Base-by-base conservation (phyloP, 768 basidiomycete genomes). In the Phaeolepiota aurea region DNA sequence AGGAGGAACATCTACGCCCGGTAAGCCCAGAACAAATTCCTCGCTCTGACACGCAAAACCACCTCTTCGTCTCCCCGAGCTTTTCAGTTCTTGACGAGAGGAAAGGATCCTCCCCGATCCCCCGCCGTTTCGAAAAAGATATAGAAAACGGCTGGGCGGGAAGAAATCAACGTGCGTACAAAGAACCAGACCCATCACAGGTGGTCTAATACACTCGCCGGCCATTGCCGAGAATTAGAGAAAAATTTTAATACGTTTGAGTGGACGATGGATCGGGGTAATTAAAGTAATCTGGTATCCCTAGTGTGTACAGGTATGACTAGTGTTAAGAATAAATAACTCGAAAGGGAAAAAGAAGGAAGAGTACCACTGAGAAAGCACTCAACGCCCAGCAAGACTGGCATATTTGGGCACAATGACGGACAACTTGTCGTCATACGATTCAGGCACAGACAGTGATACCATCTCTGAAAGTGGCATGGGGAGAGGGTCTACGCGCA, bases 391-490 rank as follows among this genome's bases (percentile, higher is more conserved):
- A 4, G 69, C 71, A 19, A 69, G 51, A 36, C 50, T 61, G 12
- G 67, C 63, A 41, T 63, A 44, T 34, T 53, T 55, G 5, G 66
- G 59, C 19, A 54, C 44, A 20, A 65, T 50, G 38, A 55, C 47
- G 31, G 42, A 37, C 21, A 47, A 49, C 23, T 52, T 48, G 39
- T 49, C 45, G 18, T 42, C 25, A n/a, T 22, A 30, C 9, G 49
- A 48, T 44, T 48, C 49, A 49, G 47, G 39, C 42, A 38, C 42
- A 35, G 37, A 37, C 38, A 15, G 48, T 43, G 53, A 47, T 33
- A 69, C 46, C 77, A 79, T 80, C 33, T 71, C 60, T 31, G 66
- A 62, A n/a, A 72, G 57, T 7, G 77, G 74, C 50, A 72, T 74
- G 9, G 79, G 79, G 12, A 81, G 63, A 7, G 77, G 77, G 47